Base-by-base conservation (phyloP, 1,284 basidiomycete genomes). In the Cryptococcus sp. region DNA sequence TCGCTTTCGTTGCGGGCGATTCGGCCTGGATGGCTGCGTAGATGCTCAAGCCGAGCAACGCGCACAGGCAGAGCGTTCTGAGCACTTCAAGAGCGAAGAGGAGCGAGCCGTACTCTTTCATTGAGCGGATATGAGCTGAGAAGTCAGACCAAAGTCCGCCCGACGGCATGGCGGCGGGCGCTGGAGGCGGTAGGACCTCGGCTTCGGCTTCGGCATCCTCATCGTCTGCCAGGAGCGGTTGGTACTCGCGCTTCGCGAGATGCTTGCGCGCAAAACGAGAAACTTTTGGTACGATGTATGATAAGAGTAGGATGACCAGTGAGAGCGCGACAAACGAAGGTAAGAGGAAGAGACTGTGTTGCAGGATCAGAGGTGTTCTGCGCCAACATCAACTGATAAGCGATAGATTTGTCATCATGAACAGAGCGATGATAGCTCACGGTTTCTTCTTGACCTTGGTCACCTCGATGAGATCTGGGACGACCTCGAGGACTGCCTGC, bases 21-120 rank as follows among this genome's bases (percentile, higher is more conserved):
- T 77, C 73, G 6, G 77, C 77, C 35, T 70, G 67, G 47, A 78
- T 68, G 1, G 74, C 69, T 0, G 77, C 78, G 50, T 71, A 74
- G 53, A 79, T 73, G 54, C 71, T 76, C 22, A 79, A 61, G 6
- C 65, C 77, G 35, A 78, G 61, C 10, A 79, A 62, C 1, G 73
- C 67, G n/a, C 51, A 62, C 7, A 79, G 62, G 49, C 68, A 69
- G 1, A 73, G 45, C 0, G 69, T 66, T 51, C 78, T 63, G 10
- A 77, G 15, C 22, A 78, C 54, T 50, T 79, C 77, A 47, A 78
- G 60, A 15, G 52, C 63, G 59, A 78, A 76, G 8, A 78, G 65
- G 17, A 70, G 52, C 1, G 73, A 62, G 16, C 78, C 78, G 53
- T 72, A 70, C 25, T 68, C 70, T 38, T 64, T 57, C 52, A 75